Percentiles rank a stretch among this genome's conserved stretches.
These are phyloP conservation scores for Penicillium salamii DNA, from an alignment of 495 filamentous ascomycete species.

Conservation along the genomic window DNA sequence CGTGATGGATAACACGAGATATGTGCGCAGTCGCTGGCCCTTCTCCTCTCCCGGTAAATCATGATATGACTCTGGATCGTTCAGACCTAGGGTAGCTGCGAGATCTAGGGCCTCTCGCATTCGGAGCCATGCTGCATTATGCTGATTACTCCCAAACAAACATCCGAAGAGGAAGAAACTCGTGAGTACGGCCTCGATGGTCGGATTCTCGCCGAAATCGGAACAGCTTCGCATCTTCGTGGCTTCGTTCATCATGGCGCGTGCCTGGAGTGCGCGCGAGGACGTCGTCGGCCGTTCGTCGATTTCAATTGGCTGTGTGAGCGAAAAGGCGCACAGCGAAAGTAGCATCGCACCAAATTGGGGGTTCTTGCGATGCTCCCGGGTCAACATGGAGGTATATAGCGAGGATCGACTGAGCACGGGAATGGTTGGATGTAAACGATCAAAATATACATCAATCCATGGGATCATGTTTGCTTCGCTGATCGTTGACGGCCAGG, in stretches of 20 bases:
- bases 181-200: constrained; percentile 66
- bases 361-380: constrained; percentile 66
- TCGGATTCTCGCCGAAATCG: constrained; percentile 72
- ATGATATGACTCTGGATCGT: constrained; percentile 51
- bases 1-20: constrained; percentile 61
- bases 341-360: constrained; percentile 65
- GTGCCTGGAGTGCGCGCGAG: constrained; percentile 51
- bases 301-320: constrained; percentile 74
- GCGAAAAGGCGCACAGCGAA: constrained; percentile 77
- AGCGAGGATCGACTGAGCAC: constrained; percentile 63
- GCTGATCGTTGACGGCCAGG: constrained; percentile 38
- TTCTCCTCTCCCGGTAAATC: constrained; percentile 43
- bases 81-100: constrained; percentile 55
- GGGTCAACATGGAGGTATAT: constrained; percentile 58
- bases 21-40: constrained; percentile 41
- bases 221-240: constrained; percentile 70
- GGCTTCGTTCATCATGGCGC: constrained; percentile 69
- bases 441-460: constrained; percentile 79
- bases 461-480: constrained; percentile 51
- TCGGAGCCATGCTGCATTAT: constrained; percentile 57
- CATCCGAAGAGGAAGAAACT: constrained; percentile 80
- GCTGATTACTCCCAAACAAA: constrained; percentile 63
- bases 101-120: constrained; percentile 58
- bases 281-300: constrained; percentile 39
- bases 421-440: constrained; percentile 78